Evolutionary conservation across 768 basidiomycete species (phyloP).

Genomic region (Lentinula sp.): DNA sequence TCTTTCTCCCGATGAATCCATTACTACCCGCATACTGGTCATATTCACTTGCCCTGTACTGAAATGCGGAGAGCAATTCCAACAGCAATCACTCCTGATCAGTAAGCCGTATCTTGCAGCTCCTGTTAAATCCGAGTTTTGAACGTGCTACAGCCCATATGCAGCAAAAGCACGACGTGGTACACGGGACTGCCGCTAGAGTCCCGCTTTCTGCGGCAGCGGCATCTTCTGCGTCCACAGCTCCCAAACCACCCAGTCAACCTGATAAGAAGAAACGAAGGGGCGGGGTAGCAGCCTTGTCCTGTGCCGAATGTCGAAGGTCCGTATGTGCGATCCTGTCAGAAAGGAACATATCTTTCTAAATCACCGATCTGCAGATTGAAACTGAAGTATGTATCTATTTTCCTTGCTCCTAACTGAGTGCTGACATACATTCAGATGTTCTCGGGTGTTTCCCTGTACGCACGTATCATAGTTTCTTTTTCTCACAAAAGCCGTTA

Average conservation of each 20-base stretch:
- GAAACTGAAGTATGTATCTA: not conserved
- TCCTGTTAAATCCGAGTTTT: not conserved
- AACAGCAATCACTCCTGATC: not conserved
- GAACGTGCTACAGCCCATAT: not conserved
- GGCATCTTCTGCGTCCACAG: not conserved
- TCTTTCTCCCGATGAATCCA: not conserved
- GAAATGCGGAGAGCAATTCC: constrained; percentile 3
- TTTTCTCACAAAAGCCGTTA: constrained; percentile 1
- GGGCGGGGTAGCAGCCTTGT: constrained; percentile 2
- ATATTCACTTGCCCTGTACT: constrained; percentile 4
- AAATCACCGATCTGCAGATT: not conserved
- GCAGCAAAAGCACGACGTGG: constrained; percentile 6
- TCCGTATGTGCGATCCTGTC: not conserved
- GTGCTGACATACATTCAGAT: not conserved
- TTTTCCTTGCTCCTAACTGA: not conserved
- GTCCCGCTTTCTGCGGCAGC: constrained; percentile 5
- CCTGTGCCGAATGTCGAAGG: constrained; percentile 5
- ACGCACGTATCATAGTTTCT: constrained; percentile 29
- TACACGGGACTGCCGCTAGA: constrained; percentile 4
- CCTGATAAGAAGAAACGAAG: constrained; percentile 3
- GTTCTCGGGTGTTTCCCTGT: constrained; percentile 53
- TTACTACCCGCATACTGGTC: not conserved
- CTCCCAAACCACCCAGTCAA: constrained; percentile 1
- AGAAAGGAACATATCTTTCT: not conserved
- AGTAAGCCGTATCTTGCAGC: not conserved